Percentiles rank a stretch among this genome's conserved stretches.
Conservation (phyloP, 2,329 filamentous ascomycete species). For the Diaporthe destruens region DNA sequence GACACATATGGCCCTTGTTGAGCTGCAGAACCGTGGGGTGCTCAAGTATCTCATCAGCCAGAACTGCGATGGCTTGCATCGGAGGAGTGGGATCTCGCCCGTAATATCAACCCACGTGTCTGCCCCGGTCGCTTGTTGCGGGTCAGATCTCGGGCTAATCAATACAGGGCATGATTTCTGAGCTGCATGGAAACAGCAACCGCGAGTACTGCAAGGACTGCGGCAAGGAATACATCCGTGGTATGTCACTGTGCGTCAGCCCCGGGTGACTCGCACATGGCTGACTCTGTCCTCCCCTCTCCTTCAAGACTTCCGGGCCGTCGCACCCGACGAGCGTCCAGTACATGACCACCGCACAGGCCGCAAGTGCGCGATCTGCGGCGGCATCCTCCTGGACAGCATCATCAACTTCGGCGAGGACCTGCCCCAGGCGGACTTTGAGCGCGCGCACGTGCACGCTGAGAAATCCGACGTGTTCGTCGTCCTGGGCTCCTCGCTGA, state of each 20-base stretch:
- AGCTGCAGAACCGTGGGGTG: constrained; percentile 29
- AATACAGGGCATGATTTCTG: constrained; percentile 56
- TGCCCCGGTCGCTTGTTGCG: constrained; percentile 48
- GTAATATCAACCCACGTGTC: constrained; percentile 47
- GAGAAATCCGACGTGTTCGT: constrained; percentile 59
- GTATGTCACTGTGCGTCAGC: constrained; percentile 44
- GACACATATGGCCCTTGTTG: constrained; percentile 59
- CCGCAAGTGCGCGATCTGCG: constrained; percentile 56
- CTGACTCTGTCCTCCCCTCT: background rate
- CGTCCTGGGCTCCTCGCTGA: constrained; percentile 60
- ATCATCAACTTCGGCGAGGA: constrained; percentile 61
- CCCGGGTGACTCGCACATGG: too few species aligned
- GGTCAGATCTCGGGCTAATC: background rate
- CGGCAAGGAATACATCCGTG: constrained; percentile 60
- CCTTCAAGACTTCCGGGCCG: constrained; percentile 57
- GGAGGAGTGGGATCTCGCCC: constrained; percentile 60
- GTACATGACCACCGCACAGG: constrained; percentile 61
- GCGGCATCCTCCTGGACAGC: constrained; percentile 55
- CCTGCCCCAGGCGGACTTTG: constrained; percentile 50
- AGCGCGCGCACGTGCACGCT: constrained; percentile 53
- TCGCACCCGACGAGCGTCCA: constrained; percentile 57
- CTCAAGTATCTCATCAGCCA: constrained; percentile 46
- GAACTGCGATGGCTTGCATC: constrained; percentile 60
- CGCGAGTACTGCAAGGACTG: constrained; percentile 59
- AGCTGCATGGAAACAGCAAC: constrained; percentile 63